Evolutionary conservation across 2,329 filamentous ascomycete genomes (phyloP), one percentile per base, ranked within the genome.

Genomic region (Penicillium hordei): DNA sequence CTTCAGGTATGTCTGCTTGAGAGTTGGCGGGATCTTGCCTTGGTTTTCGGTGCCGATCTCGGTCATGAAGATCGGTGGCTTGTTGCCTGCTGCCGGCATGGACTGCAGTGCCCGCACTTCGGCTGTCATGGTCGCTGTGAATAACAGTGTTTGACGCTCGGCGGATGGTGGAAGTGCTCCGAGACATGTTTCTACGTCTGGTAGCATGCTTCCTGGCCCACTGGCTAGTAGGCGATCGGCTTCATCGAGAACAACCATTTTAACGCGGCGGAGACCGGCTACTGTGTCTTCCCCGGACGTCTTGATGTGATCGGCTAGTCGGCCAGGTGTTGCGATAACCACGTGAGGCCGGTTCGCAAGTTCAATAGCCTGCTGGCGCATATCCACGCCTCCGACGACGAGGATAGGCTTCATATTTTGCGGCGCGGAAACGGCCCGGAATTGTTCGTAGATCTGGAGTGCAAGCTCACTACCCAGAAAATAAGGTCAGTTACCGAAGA

Each of bases 361-460:
- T 17, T 88, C 89, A 62, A 96, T 88, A 9, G 94, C 93, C 76
- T 99, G 94, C 15, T 87, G 79, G 49, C 91, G 86, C 91, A 97
- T 97, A 72, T 99, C 93, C 31, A 89, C 86, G 38, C 94, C 94
- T 50, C 94, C 94, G 1, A 91, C 97, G 42, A 99, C 83, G n/a
- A 99, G 83, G 44, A 93, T 82, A 4, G 89, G 87, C 74, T 96
- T 96, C 65, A 99, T 84, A 56, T 88, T 89, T 69, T 96, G 91
- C 0, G 90, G 89, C 4, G 92, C 87, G 3, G 91, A 93, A 55
- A 99, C 91, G 15, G 94, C 94, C 71, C 91, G 91, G 79, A 97
- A 88, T 75, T 99, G 94, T 77, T 99, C 94, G 73, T 89, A 95
- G 49, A 99, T 97, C 72, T 99, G 94, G 23, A 97, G 83, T 4